Evolutionary conservation across 1,139 yeast genomes (phyloP).

Genomic region (Wickerhamiella infanticola): DNA sequence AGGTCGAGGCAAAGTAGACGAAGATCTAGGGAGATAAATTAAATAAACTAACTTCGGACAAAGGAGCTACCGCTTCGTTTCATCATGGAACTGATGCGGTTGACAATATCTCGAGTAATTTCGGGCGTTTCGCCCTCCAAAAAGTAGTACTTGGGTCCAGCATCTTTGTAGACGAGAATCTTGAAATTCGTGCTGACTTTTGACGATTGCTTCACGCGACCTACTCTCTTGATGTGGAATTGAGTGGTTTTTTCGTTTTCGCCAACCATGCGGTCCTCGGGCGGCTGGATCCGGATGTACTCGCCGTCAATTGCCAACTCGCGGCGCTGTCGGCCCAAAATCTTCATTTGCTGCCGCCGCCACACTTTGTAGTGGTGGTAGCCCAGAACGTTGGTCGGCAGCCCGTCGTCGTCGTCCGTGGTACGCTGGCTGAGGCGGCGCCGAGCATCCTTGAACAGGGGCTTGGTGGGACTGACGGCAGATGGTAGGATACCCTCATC

Average conservation of each 20-base stretch:
- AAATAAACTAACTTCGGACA: not conserved
- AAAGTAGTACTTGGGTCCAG: slow-evolving; percentile 64
- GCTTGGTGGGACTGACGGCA: slow-evolving; percentile 2
- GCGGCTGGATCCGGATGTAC: slow-evolving; percentile 76
- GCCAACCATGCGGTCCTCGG: slow-evolving; percentile 51
- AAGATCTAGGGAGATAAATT: not conserved
- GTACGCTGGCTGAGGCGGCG: not conserved
- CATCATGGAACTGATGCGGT: slow-evolving; percentile 28
- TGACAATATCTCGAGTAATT: slow-evolving; percentile 63
- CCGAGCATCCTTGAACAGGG: slow-evolving; percentile 1
- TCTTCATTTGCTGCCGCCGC: slow-evolving; percentile 76
- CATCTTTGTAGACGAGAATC: slow-evolving; percentile 56
- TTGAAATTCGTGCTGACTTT: slow-evolving; percentile 73
- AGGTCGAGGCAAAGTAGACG: not conserved
- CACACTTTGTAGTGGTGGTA: slow-evolving; percentile 57
- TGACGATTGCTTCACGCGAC: slow-evolving; percentile 59
- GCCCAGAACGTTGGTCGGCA: slow-evolving; percentile 17
- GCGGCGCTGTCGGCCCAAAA: slow-evolving; percentile 67
- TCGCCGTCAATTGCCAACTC: slow-evolving; percentile 86
- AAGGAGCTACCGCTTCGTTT: slow-evolving; percentile 3
- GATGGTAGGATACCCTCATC: not conserved
- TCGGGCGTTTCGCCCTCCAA: slow-evolving; percentile 53
- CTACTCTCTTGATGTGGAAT: slow-evolving; percentile 69
- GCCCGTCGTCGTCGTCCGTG: not conserved
- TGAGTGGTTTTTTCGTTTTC: slow-evolving; percentile 74